Evolutionary conservation across 148 eudicot species (phyloP), one percentile per base, ranked within the genome.

Genomic region (Fagopyrum esculentum): DNA sequence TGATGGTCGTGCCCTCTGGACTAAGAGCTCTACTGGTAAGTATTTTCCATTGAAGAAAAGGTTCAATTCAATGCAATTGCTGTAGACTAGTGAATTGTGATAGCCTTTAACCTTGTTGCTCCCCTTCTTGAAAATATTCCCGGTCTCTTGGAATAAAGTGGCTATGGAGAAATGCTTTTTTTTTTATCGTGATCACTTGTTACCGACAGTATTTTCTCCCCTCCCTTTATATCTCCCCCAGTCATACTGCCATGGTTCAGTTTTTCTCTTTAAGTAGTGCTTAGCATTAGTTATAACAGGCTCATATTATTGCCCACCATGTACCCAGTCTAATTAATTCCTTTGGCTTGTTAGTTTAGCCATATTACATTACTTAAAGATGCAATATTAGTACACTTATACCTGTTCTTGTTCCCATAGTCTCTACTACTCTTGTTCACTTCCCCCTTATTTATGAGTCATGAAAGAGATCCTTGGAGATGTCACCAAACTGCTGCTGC

Each of bases 1-100:
- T 57, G 92, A 91, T 83, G 72, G 70, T 74, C 88, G 82, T 82
- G 88, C 89, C 81, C 87, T 94, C 30, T 94, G 91, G 93, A 89
- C 86, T 81, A 86, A 88, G 83, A 80, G 61, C 43, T 79, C 85
- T 50, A 55, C 78, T 47, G 86, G 93, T 86, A 83, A 85, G 81
- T 57, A 57, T 51, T 64, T 46, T 63, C 56, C 60, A 40, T 26
- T 40, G 4, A 54, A 45, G 52, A 74, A 35, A 35, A 43, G 70
- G 60, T 59, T 12, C 30, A 61, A 40, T 61, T 26, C 13, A 29
- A 61, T 29, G 19, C 35, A 57, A 26, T 22, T 26, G 68, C 43
- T 26, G 4, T 5, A 26, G 16, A 3, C n/a, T 52, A 10, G 17
- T 52, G 16, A 3, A 12, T 52, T 52, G 17, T 52, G 15, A 52